phyloP scores from a whole-genome alignment of 2,329 filamentous ascomycete species.

The Kalmusia sp. region DNA sequence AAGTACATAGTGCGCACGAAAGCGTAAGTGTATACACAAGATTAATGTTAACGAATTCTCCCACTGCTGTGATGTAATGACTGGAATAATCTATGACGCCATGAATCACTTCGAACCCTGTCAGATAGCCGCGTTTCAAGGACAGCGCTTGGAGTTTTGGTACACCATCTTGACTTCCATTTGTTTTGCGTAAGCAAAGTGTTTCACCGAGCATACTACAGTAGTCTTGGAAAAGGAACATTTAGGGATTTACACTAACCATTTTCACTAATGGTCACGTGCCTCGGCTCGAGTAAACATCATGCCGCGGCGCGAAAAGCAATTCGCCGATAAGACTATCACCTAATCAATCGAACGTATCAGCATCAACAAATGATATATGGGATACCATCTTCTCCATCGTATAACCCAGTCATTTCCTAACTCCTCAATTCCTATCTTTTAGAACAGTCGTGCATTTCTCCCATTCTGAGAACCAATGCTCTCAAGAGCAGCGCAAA shows the following conservation, averaged over 20 bases:
- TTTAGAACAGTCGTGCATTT: no score
- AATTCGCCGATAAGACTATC: not conserved
- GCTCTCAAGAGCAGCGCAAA: not conserved
- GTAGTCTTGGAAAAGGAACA: no score
- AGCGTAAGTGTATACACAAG: conserved; percentile 4
- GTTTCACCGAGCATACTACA: no score
- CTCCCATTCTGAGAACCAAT: no score
- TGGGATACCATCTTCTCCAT: not conserved
- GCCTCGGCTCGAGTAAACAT: not conserved
- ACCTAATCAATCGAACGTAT: not conserved
- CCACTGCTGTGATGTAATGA: no score
- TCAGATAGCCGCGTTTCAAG: no score
- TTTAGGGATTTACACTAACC: no score
- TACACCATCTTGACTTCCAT: no score
- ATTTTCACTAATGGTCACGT: no score
- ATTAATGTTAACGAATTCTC: conserved; percentile 10
- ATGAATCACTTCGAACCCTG: not conserved
- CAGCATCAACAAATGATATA: not conserved
- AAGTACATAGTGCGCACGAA: conserved; percentile 2
- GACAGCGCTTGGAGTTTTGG: no score
- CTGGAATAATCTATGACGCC: not conserved
- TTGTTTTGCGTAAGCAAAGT: no score
- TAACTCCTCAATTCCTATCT: no score
- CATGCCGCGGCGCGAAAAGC: conserved; percentile 2
- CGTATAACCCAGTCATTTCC: not conserved